Evolutionary conservation across 78 protist genomes (phyloP), one percentile per base, ranked within the genome.

Genomic region (Polysphondylium violaceum): DNA sequence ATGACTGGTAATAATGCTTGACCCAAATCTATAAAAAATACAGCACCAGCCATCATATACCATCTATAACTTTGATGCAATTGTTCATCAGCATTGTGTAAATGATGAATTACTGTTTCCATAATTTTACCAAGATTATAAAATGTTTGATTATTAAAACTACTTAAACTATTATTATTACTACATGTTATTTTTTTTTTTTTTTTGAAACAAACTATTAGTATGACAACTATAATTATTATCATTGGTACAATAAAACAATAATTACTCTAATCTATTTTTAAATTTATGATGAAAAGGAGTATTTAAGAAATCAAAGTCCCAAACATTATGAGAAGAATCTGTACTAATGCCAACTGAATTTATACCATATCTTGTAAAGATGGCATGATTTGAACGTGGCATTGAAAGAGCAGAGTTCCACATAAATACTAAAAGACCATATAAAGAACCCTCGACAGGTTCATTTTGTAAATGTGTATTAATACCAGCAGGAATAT

Each of bases 41-140:
- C 91, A 0, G 91, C 77, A 44, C 91, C 91, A 4, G 81, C 91
- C 91, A 83, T 69, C 78, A 83, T 69, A 69, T 83, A 83, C 91
- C 91, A 83, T 55, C 67, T 41, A 58, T 47, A 83, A 69, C 74
- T 58, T 43, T 83, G 91, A 69, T 83, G 91, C 50, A 83, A 51
- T 58, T 83, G 91, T 69, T 83, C 91, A 69, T 83, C 91, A 25
- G 91, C 91, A 83, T 83, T 83, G 43, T 83, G 77, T 69, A 83
- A 43, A 69, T 83, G 91, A 44, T 79, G 51, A 17, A 83, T 27
- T 40, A 74, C 51, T 21, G 91, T 83, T 44, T 83, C 91, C 43
- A 83, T 67, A 41, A 83, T 83, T 19, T 71, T 83, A 12, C 91
- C 91, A 12, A 83, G 33, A 71, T 67, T 83, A 29, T 38, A 69